A percentile compares a stretch with the other conserved stretches of the same genome.
These are phyloP conservation scores for Pseudonitzschia multistriata DNA, from an alignment of 108 stramenopile species.

Conservation along the genomic window DNA sequence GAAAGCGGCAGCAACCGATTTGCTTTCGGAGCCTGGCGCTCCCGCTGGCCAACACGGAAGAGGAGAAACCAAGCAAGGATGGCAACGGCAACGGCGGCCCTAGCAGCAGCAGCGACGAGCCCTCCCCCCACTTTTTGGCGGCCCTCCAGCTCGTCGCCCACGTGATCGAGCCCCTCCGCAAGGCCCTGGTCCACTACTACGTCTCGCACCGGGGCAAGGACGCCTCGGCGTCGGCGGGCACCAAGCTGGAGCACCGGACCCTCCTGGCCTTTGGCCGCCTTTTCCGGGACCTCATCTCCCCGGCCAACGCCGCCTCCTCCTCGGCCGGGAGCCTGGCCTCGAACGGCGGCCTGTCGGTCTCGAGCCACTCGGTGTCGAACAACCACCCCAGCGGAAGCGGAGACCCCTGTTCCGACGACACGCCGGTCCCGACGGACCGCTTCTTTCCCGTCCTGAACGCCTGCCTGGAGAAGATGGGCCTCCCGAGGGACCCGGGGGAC, in stretches of 20 bases:
- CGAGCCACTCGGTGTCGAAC: no score
- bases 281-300: slow-evolving; percentile 12
- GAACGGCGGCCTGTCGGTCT: no score
- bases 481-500: slow-evolving; percentile 18
- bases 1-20: no score
- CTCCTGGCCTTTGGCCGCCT: slow-evolving; percentile 20
- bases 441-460: slow-evolving; percentile 19
- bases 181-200: slow-evolving; percentile 37
- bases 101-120: no score
- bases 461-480: slow-evolving; percentile 12
- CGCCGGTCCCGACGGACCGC: slow-evolving; percentile 12
- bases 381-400: background rate
- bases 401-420: background rate
- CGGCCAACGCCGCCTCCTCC: background rate
- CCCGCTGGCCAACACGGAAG: no score
- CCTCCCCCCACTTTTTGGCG: slow-evolving; percentile 23
- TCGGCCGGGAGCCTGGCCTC: background rate
- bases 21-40: no score
- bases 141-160: slow-evolving; percentile 35
- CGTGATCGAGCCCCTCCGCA: slow-evolving; percentile 21
- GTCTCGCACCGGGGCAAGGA: slow-evolving; percentile 3
- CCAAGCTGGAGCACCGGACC: slow-evolving; percentile 14
- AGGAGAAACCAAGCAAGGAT: no score
- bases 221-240: no score
- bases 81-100: no score